Base-by-base conservation (phyloP, 2,329 filamentous ascomycete species). In the Neonectria neomacrospora region DNA sequence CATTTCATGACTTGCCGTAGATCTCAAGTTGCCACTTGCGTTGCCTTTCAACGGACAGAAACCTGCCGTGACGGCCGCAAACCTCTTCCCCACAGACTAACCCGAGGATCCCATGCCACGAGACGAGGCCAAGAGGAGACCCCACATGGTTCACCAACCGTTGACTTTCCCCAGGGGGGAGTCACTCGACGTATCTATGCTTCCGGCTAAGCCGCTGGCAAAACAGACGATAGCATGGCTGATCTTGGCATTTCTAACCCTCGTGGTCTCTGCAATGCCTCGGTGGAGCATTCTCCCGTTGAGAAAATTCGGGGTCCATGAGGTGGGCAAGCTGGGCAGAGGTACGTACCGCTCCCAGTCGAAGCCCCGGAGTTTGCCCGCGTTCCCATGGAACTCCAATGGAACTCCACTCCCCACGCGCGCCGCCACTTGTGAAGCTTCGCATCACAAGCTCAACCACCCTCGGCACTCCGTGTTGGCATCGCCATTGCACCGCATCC, bases 391-490 rank as follows among this genome's bases (percentile, higher is more conserved):
- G 32, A 20, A n/a, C 37, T 18, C 37, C n/a, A 39, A 34, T 16
- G 32, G 32, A 39, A 18, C 37, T 41, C 45, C 45, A 30, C 45
- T 48, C 14, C 26, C 26, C 45, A n/a, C 45, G 22, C 45, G 22
- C 23, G 41, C 41, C 18, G 10, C 18, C 16, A n/a, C 26, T 28
- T 41, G n/a, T 8, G 45, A 48, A 48, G 45, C 45, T 48, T 48
- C 26, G 23, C 45, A 48, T 30, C 16, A 18, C 45, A 48, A 30
- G 45, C 45, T 48, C 45, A 48, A 22, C 44, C 44, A 47, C 8
- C 23, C 44, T 48, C 44, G 23, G 45, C 28, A 26, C 45, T 48
- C 45, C 45, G n/a, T 48, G 3, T 26, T 47, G 42, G 42, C 42
- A 47, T 47, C 42, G n/a, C 23, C 45, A 48, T 48, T 26, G 26